Evolutionary conservation across 306 rosid genomes (phyloP), one percentile per base, ranked within the genome.

Genomic region (Pueraria montana): DNA sequence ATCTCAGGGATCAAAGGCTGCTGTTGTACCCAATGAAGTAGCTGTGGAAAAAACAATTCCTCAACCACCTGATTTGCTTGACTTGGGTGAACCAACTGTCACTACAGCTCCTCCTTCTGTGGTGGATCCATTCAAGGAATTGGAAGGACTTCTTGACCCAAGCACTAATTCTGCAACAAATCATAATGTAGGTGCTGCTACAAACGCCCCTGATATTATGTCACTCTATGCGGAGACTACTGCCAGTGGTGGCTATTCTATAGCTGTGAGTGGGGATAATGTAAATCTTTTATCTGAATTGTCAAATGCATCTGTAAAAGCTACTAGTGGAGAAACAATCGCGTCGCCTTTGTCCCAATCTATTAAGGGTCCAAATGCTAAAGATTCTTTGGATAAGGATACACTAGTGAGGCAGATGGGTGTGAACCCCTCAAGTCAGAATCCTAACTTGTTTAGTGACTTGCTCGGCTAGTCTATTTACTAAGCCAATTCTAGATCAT

Each of bases 331-430:
- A 49, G 91, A 87, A 48, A 76, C 84, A 40, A 72, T 27, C 12
- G 58, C 23, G 73, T 68, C 79, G 26, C 70, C 82, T 46, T 26
- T 55, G 56, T 38, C 89, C 4, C 95, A 89, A 61, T 80, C 86
- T 40, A 81, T 71, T 46, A 94, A 89, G 86, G 98, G 97, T 59
- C 89, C 89, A 17, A 84, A 87, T 38, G 36, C 58, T 6, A 91
- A 82, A 82, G 87, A 84, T 36, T 56, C 97, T 2, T 81, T 94
- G 80, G 87, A 94, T 85, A 92, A 86, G 81, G 98, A 94, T 86
- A 90, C 98, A 23, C 88, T 86, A 55, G 98, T 92, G 62, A 91
- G 98, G 87, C 98, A 94, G 85, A 80, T 94, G 95, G 98, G 98
- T 2, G 98, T 94, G 87, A 94, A 43, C 69, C 95, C 97, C 46